Evolutionary conservation across 805 yeast genomes (phyloP).

Genomic region (Pichia membranifaciens): DNA sequence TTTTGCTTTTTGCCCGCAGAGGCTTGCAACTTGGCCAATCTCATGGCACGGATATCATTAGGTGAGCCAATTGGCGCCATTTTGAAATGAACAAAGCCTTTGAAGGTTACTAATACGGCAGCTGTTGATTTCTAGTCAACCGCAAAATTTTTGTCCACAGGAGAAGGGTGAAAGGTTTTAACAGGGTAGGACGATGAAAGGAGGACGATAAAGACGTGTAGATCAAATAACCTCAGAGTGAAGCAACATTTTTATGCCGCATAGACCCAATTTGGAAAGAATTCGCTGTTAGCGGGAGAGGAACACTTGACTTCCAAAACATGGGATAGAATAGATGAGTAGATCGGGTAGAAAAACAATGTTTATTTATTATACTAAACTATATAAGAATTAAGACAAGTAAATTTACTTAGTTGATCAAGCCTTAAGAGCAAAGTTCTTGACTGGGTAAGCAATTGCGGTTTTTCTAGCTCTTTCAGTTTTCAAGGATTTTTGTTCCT

Average conservation of each 20-base stretch:
- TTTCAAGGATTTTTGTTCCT: conserved; percentile 71
- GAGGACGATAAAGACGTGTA: too few species aligned
- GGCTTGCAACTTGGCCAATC: conserved; percentile 45
- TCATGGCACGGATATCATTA: conserved; percentile 34
- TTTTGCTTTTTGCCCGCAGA: conserved; percentile 4
- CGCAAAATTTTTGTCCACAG: too few species aligned
- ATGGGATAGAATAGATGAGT: too few species aligned
- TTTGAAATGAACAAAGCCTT: too few species aligned
- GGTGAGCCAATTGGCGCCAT: conserved; percentile 7
- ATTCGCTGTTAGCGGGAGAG: too few species aligned
- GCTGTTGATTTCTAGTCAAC: too few species aligned
- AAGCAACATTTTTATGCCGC: background rate
- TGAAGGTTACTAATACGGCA: too few species aligned
- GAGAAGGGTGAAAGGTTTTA: too few species aligned
- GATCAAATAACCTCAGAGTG: too few species aligned
- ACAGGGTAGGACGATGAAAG: too few species aligned
- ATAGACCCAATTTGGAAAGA: too few species aligned
- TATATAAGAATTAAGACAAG: conserved; percentile 6
- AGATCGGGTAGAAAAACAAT: conserved; percentile 2
- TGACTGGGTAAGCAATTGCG: conserved; percentile 94
- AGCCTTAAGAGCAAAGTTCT: conserved; percentile 98
- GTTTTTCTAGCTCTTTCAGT: conserved; percentile 91
- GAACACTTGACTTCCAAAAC: too few species aligned
- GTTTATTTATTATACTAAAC: conserved; percentile 5
- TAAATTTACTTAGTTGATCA: conserved; percentile 34